Percentiles rank a stretch among this genome's conserved stretches.
phyloP scores from a whole-genome alignment of 495 filamentous ascomycete genomes.

The Neurospora cerealis region DNA sequence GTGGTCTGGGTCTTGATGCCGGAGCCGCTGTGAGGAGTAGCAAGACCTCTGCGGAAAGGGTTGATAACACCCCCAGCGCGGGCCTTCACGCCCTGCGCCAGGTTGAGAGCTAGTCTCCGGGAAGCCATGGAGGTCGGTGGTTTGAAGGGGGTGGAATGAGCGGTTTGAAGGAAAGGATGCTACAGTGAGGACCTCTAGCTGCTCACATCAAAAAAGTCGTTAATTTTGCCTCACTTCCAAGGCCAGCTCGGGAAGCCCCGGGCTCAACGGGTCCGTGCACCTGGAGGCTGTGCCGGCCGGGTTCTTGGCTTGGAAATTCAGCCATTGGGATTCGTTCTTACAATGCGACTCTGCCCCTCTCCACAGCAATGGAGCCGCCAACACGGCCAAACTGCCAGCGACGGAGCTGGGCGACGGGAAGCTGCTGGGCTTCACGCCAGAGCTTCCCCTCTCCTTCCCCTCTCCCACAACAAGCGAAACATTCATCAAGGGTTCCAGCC shows the following conservation, averaged over 20 bases:
- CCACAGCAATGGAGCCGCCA: background rate
- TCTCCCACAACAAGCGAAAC: background rate
- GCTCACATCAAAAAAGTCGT: conserved; percentile 21
- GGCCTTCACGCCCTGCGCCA: conserved; percentile 76
- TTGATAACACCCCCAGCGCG: conserved; percentile 60
- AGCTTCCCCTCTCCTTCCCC: too few species aligned
- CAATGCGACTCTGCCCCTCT: background rate
- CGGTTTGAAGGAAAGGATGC: conserved; percentile 31
- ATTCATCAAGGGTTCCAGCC: background rate
- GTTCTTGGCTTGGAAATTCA: background rate
- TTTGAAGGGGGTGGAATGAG: conserved; percentile 28
- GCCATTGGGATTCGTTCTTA: background rate
- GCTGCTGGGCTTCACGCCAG: background rate
- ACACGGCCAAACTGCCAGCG: background rate
- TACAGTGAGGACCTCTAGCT: conserved; percentile 2
- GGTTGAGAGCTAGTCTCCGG: conserved; percentile 79
- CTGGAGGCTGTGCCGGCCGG: background rate
- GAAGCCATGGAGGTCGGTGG: conserved; percentile 70
- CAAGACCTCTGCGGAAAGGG: conserved; percentile 71
- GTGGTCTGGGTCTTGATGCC: conserved; percentile 80
- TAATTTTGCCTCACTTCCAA: conserved; percentile 29
- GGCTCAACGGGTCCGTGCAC: conserved; percentile 2
- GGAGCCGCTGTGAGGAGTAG: conserved; percentile 56
- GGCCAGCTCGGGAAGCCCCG: conserved; percentile 24
- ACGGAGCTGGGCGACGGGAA: conserved; percentile 1